phyloP scores from a whole-genome alignment of 2,329 filamentous ascomycete species.

The Cryphonectria parasitica region DNA sequence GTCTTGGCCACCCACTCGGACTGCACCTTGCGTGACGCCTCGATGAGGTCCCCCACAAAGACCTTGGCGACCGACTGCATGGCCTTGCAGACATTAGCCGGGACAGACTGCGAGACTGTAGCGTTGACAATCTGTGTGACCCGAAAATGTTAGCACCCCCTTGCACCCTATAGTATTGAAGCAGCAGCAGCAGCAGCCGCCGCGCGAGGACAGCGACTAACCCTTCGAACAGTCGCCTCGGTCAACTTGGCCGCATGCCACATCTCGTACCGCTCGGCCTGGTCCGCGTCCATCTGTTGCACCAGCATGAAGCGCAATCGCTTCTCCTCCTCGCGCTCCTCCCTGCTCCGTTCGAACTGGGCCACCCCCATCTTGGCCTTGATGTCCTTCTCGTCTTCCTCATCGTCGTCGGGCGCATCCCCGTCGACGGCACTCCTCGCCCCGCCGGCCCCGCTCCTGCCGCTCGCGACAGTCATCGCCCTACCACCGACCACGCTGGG shows the following conservation, averaged over 20 bases:
- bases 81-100: constrained; percentile 72
- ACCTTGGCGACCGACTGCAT: constrained; percentile 77
- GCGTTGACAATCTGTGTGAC: constrained; percentile 71
- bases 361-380: constrained; percentile 37
- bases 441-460: constrained; percentile 43
- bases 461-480: constrained; percentile 49
- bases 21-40: constrained; percentile 71
- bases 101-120: constrained; percentile 78
- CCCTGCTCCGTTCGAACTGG: constrained; percentile 46
- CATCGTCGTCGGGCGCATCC: constrained; percentile 53
- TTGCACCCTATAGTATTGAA: not conserved
- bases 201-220: constrained; percentile 41
- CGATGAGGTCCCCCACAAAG: constrained; percentile 76
- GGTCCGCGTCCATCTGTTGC: constrained; percentile 65
- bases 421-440: constrained; percentile 55
- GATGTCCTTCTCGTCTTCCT: constrained; percentile 38
- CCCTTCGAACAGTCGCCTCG: constrained; percentile 70
- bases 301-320: constrained; percentile 65
- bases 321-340: constrained; percentile 68
- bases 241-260: constrained; percentile 72
- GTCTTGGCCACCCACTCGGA: constrained; percentile 67
- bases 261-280: constrained; percentile 71
- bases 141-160: constrained; percentile 17
- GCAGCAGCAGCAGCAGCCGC: not conserved
- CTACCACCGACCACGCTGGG: constrained; percentile 52